Evolutionary conservation across 352 stramenopile species (phyloP).

Genomic region (Globisporangium recalcitrans): DNA sequence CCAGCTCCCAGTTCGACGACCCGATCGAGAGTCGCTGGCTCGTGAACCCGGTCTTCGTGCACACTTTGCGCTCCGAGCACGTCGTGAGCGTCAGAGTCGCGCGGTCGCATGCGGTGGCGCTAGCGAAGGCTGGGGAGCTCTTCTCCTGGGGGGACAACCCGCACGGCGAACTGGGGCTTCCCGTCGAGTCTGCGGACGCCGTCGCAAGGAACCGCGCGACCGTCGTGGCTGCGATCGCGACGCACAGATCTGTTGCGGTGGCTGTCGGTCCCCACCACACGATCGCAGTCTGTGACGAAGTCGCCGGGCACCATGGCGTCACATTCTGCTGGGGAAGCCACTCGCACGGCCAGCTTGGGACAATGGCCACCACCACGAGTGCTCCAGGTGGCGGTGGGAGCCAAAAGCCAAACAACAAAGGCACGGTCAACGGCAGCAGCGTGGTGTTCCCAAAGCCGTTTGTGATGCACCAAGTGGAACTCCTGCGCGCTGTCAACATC

Average conservation of each 20-base stretch:
- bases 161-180: conserved; percentile 72
- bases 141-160: conserved; percentile 95
- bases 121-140: conserved; percentile 81
- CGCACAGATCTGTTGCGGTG: conserved; percentile 51
- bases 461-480: conserved; percentile 53
- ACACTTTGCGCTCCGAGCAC: conserved; percentile 55
- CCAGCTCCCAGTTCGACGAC: conserved; percentile 26
- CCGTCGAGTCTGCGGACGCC: conserved; percentile 32
- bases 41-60: conserved; percentile 60
- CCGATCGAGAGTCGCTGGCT: conserved; percentile 64
- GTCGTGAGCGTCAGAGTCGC: conserved; percentile 47
- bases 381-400: not conserved
- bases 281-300: conserved; percentile 59
- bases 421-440: conserved; percentile 12
- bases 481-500: conserved; percentile 39
- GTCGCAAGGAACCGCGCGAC: conserved; percentile 51
- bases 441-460: conserved; percentile 43
- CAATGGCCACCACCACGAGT: conserved; percentile 8
- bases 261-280: conserved; percentile 60
- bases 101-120: conserved; percentile 57
- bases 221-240: conserved; percentile 45
- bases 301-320: conserved; percentile 56
- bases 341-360: conserved; percentile 59
- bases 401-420: conserved; percentile 6
- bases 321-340: conserved; percentile 78